Evolutionary conservation across 169 alveolate genomes (phyloP).

Genomic region (Eimeria zaria): DNA sequence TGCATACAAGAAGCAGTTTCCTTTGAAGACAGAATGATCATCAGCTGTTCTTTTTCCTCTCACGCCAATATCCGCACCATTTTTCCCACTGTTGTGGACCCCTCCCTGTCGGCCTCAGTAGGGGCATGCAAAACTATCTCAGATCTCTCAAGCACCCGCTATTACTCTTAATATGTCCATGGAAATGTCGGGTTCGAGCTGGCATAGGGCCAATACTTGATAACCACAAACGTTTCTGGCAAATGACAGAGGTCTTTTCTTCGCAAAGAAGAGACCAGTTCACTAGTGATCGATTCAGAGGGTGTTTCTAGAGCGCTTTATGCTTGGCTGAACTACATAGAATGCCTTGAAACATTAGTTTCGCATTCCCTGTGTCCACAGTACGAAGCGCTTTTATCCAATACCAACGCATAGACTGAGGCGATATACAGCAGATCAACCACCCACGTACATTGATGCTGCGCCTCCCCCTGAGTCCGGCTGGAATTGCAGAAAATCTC

Average conservation of each 20-base stretch:
- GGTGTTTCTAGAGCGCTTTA: background rate
- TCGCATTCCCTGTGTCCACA: background rate
- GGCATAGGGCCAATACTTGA: background rate
- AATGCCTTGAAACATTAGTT: background rate
- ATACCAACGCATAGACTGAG: background rate
- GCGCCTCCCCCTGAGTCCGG: background rate
- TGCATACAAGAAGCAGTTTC: background rate
- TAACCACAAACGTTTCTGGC: background rate
- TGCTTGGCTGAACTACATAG: background rate
- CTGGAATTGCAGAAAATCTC: background rate
- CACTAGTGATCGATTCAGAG: background rate
- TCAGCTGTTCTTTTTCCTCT: background rate
- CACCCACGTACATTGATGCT: background rate
- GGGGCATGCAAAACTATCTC: background rate
- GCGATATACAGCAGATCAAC: background rate
- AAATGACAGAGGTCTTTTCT: background rate
- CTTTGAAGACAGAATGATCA: background rate
- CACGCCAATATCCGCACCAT: background rate
- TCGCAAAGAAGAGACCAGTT: background rate
- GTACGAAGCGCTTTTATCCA: background rate
- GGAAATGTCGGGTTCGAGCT: background rate
- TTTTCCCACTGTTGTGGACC: background rate
- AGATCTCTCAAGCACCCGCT: background rate
- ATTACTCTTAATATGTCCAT: background rate
- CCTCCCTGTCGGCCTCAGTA: background rate